Base-by-base conservation (phyloP, 1,139 yeast genomes). In the Yamadazyma blattariae region DNA sequence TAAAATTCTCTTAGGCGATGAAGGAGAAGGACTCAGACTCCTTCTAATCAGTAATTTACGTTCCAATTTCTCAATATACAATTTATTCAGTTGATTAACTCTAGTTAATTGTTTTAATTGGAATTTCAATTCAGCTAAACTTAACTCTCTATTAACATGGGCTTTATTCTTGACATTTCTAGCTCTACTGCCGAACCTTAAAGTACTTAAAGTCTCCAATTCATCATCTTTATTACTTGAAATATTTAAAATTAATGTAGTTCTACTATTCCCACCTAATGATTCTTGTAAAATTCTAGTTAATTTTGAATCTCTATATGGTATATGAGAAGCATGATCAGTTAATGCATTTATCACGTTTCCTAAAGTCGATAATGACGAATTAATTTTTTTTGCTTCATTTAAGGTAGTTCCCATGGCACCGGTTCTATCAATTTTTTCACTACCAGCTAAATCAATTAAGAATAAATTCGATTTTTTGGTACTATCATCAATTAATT, bases 361-460 rank as follows among this genome's bases (percentile, higher is more conserved):
- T 1, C 96, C 95, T 37, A 89, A 66, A 0, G 90, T 74, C 4
- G 89, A 78, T 31, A 89, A 68, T 0, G 95, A 85, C 33, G 80
- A 74, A 59, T 88, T 89, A 49, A 88, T 85, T 47, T 83, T 86
- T 50, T 84, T 84, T 0, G 95, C 90, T 48, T 89, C 96, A 52
- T 88, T 90, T 13, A 86, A 62, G 1, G 83, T 72, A 44, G 79
- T 81, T 1, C 92, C 94, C 2, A 77, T 61, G 1, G 89, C 94
- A 3, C 94, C 92, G 0, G 95, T 80, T 47, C 82, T 85, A 37
- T 80, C 81, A n/a, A 86, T 80, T 54, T 85, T 86, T 57, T 89
- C 96, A 27, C 92, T 81, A 3, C 96, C 96, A 0, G 96, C 96
- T 44, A 89, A 67, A 61, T 89, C 97, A 9, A 88, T 94, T 34